phyloP scores from a whole-genome alignment of 257 asterid species.

The Solanum sejunctum region DNA sequence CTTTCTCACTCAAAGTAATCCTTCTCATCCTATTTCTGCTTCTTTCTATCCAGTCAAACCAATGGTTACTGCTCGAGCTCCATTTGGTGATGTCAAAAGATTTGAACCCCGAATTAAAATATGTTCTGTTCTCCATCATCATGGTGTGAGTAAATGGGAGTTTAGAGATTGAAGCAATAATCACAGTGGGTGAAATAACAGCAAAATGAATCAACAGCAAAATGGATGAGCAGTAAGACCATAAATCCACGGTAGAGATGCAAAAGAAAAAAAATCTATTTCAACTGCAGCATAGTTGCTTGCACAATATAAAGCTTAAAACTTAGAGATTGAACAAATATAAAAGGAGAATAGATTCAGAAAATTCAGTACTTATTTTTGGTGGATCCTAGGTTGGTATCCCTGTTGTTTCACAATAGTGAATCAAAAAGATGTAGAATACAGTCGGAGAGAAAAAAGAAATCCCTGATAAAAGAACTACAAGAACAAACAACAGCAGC shows the following conservation, averaged over 20 bases:
- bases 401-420: slow-evolving; percentile 44
- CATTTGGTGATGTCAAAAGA: too few relatives aligned
- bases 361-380: slow-evolving; percentile 31
- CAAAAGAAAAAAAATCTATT: neutral
- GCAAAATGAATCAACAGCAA: neutral
- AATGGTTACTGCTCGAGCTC: too few relatives aligned
- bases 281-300: neutral
- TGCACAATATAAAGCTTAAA: neutral
- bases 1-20: too few relatives aligned
- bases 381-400: slow-evolving; percentile 27
- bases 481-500: slow-evolving; percentile 14
- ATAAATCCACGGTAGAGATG: neutral
- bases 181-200: too few relatives aligned
- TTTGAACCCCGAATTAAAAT: too few relatives aligned
- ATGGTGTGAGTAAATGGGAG: too few relatives aligned
- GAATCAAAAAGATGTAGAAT: slow-evolving; percentile 38
- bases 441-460: slow-evolving; percentile 38
- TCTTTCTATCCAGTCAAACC: too few relatives aligned
- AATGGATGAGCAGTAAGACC: neutral
- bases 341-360: slow-evolving; percentile 9
- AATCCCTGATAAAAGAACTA: slow-evolving; percentile 17
- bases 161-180: too few relatives aligned
- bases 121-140: too few relatives aligned
- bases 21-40: too few relatives aligned
- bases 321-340: neutral